Conservation (phyloP, 257 asterid genomes). For the Linderniella brevidens region DNA sequence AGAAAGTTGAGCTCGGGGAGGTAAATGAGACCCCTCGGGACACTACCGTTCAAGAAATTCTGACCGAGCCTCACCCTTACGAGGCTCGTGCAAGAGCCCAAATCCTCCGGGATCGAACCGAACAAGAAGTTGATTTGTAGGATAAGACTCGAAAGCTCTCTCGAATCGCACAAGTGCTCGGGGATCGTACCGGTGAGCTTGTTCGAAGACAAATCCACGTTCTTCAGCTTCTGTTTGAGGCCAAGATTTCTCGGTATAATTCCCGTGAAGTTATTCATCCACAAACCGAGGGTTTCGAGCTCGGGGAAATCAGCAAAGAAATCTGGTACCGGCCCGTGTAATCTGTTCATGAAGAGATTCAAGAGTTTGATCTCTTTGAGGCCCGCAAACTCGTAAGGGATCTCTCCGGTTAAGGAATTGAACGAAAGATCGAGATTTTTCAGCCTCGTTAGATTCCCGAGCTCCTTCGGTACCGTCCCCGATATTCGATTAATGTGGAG, state of each 20-base stretch:
- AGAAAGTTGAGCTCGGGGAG: slow-evolving; percentile 63
- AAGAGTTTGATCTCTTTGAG: slow-evolving; percentile 43
- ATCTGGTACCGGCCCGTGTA: slow-evolving; percentile 78
- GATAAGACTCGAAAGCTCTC: slow-evolving; percentile 43
- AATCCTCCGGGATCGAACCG: slow-evolving; percentile 56
- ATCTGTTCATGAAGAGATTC: slow-evolving; percentile 61
- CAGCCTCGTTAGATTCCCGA: slow-evolving; percentile 62
- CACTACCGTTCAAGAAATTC: slow-evolving; percentile 68
- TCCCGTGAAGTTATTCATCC: slow-evolving; percentile 97
- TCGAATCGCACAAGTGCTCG: slow-evolving; percentile 37
- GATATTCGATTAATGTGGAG: slow-evolving; percentile 50
- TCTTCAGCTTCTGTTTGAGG: slow-evolving; percentile 34
- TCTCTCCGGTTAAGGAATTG: slow-evolving; percentile 67
- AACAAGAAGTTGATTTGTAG: slow-evolving; percentile 57
- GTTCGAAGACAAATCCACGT: slow-evolving; percentile 72
- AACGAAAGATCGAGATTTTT: slow-evolving; percentile 69
- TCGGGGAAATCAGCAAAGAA: slow-evolving; percentile 51
- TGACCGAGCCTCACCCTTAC: slow-evolving; percentile 82
- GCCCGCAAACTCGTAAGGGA: slow-evolving; percentile 53
- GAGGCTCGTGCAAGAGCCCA: slow-evolving; percentile 58
- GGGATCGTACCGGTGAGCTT: slow-evolving; percentile 92
- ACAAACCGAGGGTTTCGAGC: slow-evolving; percentile 50
- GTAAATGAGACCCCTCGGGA: slow-evolving; percentile 64
- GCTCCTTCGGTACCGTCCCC: slow-evolving; percentile 54
- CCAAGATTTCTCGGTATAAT: slow-evolving; percentile 57